phyloP scores from a whole-genome alignment of 768 basidiomycete genomes.

The Hygrophorus russula region DNA sequence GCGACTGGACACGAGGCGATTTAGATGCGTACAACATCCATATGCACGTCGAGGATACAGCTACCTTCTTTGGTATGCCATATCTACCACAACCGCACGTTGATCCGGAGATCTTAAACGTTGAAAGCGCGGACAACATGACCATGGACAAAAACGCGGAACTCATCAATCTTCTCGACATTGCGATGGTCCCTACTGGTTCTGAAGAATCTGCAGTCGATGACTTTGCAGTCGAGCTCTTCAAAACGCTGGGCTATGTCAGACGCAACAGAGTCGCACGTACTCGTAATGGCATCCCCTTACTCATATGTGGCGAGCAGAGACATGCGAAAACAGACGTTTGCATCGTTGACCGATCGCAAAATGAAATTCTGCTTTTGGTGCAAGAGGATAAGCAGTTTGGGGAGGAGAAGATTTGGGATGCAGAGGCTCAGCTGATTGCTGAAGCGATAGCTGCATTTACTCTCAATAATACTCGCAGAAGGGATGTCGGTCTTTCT shows the following conservation, averaged over 20 bases:
- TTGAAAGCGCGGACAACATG: constrained; percentile 14
- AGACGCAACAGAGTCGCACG: constrained; percentile 10
- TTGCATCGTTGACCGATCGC: constrained; percentile 16
- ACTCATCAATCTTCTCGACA: constrained; percentile 4
- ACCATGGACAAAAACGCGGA: constrained; percentile 11
- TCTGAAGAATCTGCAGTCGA: constrained; percentile 3
- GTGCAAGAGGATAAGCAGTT: constrained; percentile 17
- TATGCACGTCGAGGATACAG: constrained; percentile 2
- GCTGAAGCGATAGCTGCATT: constrained; percentile 17
- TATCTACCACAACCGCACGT: constrained; percentile 16
- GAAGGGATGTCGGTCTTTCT: constrained; percentile 7
- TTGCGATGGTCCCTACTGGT: constrained; percentile 4
- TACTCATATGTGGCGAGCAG: constrained; percentile 18
- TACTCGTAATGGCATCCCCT: constrained; percentile 15
- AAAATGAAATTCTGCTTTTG: constrained; percentile 11
- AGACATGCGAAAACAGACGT: constrained; percentile 17
- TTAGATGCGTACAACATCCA: constrained; percentile 13
- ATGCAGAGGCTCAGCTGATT: constrained; percentile 13
- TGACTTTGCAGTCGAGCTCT: constrained; percentile 14
- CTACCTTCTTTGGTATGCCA: constrained; percentile 8
- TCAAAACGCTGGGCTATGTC: constrained; percentile 17
- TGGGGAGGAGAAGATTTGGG: neutral
- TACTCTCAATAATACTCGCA: constrained; percentile 15
- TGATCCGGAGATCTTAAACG: constrained; percentile 15
- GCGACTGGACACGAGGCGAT: constrained; percentile 11